Percentiles rank a stretch among this genome's conserved stretches.
Evolutionary conservation across 2,329 filamentous ascomycete species (phyloP).

Genomic region (Nigrospora osmanthi): DNA sequence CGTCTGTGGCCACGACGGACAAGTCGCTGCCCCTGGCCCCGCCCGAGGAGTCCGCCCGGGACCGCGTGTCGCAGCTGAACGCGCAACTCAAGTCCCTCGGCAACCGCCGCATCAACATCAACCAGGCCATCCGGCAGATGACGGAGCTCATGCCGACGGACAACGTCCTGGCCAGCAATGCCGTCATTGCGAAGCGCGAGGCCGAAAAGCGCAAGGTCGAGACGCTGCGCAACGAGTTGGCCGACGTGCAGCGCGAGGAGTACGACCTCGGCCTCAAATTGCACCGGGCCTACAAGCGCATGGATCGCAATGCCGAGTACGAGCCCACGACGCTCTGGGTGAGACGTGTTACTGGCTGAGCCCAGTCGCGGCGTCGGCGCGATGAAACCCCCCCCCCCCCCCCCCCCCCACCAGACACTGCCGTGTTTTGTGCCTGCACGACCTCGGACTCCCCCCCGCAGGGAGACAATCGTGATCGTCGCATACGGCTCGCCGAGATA

Average conservation of each 20-base stretch:
- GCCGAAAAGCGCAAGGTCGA: conserved; percentile 58
- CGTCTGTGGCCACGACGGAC: conserved; percentile 20
- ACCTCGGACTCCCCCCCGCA: no score
- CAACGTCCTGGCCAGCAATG: conserved; percentile 57
- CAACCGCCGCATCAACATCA: conserved; percentile 64
- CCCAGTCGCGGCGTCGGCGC: neutral
- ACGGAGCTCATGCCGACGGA: conserved; percentile 70
- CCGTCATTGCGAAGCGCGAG: conserved; percentile 50
- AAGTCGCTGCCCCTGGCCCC: conserved; percentile 57
- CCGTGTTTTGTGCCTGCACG: neutral
- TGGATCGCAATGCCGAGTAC: conserved; percentile 57
- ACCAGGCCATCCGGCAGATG: conserved; percentile 66
- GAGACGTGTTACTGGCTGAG: conserved; percentile 61
- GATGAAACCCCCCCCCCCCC: no score
- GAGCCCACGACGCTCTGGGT: conserved; percentile 72
- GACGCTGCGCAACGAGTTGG: conserved; percentile 56
- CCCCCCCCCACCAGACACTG: no score
- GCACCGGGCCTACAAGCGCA: conserved; percentile 66
- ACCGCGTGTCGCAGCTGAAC: conserved; percentile 60
- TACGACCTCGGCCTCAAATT: conserved; percentile 72
- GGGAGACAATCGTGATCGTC: no score
- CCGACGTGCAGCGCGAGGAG: conserved; percentile 67
- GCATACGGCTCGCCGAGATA: no score
- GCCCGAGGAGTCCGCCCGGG: conserved; percentile 46
- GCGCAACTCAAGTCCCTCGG: conserved; percentile 57